Conservation (phyloP, 768 basidiomycete species). For the Russula ochroleuca region DNA sequence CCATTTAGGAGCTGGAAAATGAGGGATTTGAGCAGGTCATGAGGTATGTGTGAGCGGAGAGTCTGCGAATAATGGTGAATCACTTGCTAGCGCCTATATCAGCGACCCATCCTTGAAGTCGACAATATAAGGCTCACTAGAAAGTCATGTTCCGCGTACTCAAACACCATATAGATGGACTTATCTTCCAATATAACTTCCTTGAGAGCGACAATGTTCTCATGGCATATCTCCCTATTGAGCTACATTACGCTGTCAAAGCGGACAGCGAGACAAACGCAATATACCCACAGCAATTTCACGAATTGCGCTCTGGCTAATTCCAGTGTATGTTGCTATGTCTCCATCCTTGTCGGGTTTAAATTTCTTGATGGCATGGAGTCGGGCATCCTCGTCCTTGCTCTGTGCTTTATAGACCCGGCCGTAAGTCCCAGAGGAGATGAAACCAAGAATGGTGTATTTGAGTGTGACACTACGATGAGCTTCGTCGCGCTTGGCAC, state of each 20-base stretch:
- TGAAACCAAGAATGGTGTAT: constrained; percentile 92
- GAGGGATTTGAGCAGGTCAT: constrained; percentile 83
- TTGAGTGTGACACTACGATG: constrained; percentile 69
- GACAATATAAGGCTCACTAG: constrained; percentile 51
- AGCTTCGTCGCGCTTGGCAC: constrained; percentile 67
- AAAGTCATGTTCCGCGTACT: constrained; percentile 98
- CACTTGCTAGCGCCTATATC: constrained; percentile 67
- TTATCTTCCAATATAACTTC: constrained; percentile 98
- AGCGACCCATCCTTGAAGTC: not conserved
- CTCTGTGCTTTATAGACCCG: constrained; percentile 97
- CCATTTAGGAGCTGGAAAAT: constrained; percentile 94
- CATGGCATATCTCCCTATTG: constrained; percentile 85
- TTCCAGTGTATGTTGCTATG: constrained; percentile 90
- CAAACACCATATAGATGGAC: constrained; percentile 99
- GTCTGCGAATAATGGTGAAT: constrained; percentile 97
- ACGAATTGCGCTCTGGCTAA: constrained; percentile 94
- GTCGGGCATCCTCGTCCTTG: constrained; percentile 57
- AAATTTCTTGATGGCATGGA: constrained; percentile 99
- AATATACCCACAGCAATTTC: constrained; percentile 79
- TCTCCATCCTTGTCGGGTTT: constrained; percentile 99
- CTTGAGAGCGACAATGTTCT: constrained; percentile 85
- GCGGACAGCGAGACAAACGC: not conserved
- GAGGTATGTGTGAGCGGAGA: constrained; percentile 68
- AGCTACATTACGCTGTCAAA: constrained; percentile 44
- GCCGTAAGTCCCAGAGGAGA: constrained; percentile 97